Percentiles rank a stretch among this genome's conserved stretches.
Conservation (phyloP, 805 yeast species). For the Cyberlindnera samutprakarnensis region DNA sequence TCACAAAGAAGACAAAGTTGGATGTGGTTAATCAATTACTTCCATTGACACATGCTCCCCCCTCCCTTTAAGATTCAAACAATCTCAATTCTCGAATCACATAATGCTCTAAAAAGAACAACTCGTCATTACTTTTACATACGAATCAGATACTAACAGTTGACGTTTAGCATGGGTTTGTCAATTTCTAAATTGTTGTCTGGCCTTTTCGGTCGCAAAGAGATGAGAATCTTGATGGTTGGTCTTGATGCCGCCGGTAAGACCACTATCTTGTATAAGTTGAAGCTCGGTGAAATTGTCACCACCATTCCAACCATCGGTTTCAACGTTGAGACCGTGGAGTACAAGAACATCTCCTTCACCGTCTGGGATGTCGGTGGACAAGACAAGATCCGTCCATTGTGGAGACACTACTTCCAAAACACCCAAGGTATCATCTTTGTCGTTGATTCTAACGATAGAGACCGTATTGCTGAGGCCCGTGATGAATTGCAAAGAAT, state of each 20-base stretch:
- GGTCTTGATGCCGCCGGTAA: constrained; percentile 99
- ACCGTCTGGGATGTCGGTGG: constrained; percentile 99
- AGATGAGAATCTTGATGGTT: constrained; percentile 97
- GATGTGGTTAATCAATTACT: no score
- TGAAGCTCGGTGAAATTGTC: constrained; percentile 92
- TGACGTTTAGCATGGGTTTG: constrained; percentile 66
- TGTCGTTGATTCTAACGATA: constrained; percentile 96
- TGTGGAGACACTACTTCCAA: constrained; percentile 99
- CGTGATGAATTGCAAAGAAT: constrained; percentile 97
- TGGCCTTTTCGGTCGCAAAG: constrained; percentile 95
- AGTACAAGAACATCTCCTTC: constrained; percentile 92
- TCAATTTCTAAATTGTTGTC: constrained; percentile 88
- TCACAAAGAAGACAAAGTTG: no score
- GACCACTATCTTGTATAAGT: constrained; percentile 91
- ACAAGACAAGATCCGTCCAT: constrained; percentile 97
- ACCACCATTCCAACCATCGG: constrained; percentile 97
- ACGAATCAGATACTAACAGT: constrained; percentile 3
- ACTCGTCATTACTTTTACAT: no score
- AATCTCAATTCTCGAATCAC: no score
- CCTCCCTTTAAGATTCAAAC: no score
- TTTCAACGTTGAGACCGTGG: constrained; percentile 95
- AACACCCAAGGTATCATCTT: constrained; percentile 98
- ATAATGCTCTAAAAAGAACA: no score
- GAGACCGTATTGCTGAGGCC: constrained; percentile 96
- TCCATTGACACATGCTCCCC: no score